Percentiles rank a stretch among this genome's conserved stretches.
Conservation (phyloP, 2,329 filamentous ascomycete species). For the Neonectria sp. region DNA sequence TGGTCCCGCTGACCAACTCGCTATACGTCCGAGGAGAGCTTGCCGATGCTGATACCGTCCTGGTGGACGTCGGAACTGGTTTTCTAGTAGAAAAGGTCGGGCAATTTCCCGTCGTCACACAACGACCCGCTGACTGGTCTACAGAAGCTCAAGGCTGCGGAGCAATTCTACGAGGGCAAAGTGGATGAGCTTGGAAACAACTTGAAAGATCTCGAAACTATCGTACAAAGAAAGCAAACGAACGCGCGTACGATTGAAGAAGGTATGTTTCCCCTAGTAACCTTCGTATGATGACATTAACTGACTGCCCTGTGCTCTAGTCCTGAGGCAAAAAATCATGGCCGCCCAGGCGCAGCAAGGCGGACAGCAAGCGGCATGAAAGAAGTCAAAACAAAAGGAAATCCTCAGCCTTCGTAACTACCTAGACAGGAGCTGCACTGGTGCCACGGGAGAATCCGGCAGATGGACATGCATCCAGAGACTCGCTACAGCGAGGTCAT, state of each 20-base stretch:
- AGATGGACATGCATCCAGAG: slow-evolving; percentile 21
- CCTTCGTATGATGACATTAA: slow-evolving; percentile 55
- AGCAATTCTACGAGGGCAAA: slow-evolving; percentile 71
- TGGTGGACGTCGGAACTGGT: slow-evolving; percentile 94
- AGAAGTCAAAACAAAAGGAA: slow-evolving; percentile 4
- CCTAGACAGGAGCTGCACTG: slow-evolving; percentile 22
- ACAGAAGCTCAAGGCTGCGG: slow-evolving; percentile 68
- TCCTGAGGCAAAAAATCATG: slow-evolving; percentile 62
- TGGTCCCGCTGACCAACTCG: slow-evolving; percentile 95
- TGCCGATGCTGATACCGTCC: slow-evolving; percentile 80
- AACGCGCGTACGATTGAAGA: slow-evolving; percentile 93
- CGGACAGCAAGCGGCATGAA: slow-evolving; percentile 41
- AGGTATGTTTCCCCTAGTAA: slow-evolving; percentile 63
- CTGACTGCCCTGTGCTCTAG: slow-evolving; percentile 49
- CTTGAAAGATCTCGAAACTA: slow-evolving; percentile 70
- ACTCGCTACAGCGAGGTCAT: slow-evolving; percentile 24
- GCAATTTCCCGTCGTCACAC: background rate
- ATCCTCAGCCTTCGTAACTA: slow-evolving; percentile 5
- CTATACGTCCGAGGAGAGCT: slow-evolving; percentile 92
- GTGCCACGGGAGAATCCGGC: slow-evolving; percentile 12
- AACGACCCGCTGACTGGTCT: slow-evolving; percentile 23
- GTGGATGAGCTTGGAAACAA: slow-evolving; percentile 67
- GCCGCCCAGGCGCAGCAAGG: slow-evolving; percentile 51
- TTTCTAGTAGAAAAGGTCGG: slow-evolving; percentile 93
- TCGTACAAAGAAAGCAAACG: slow-evolving; percentile 80